phyloP scores from a whole-genome alignment of 768 basidiomycete species.

The Goffeauzyma gilvescens region DNA sequence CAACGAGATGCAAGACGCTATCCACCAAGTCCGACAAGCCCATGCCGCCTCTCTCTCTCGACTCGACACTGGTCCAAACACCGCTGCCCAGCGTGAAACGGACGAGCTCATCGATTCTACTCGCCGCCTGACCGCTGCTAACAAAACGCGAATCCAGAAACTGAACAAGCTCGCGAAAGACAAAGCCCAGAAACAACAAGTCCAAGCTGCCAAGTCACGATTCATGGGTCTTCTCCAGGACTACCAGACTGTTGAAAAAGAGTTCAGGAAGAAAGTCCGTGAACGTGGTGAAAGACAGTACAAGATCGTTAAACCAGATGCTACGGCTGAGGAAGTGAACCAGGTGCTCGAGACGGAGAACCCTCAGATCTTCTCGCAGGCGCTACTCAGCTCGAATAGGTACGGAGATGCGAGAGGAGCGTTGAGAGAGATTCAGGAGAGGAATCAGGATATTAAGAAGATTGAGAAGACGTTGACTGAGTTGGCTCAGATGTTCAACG shows the following conservation, averaged over 20 bases:
- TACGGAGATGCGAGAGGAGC: slow-evolving; percentile 66
- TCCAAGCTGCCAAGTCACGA: slow-evolving; percentile 33
- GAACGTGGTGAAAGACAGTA: slow-evolving; percentile 37
- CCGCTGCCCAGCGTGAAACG: slow-evolving; percentile 19
- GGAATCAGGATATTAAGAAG: slow-evolving; percentile 64
- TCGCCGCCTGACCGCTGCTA: slow-evolving; percentile 29
- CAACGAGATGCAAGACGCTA: slow-evolving; percentile 27
- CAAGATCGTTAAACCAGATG: slow-evolving; percentile 53
- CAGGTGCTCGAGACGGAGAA: slow-evolving; percentile 51
- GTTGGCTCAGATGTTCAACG: slow-evolving; percentile 68
- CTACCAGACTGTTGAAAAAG: slow-evolving; percentile 36
- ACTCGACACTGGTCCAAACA: slow-evolving; percentile 54
- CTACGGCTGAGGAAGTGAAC: slow-evolving; percentile 58
- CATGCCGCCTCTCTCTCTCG: slow-evolving; percentile 24
- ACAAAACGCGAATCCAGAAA: slow-evolving; percentile 33
- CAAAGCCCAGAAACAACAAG: slow-evolving; percentile 30
- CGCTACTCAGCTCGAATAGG: slow-evolving; percentile 56
- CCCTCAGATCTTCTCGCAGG: slow-evolving; percentile 53
- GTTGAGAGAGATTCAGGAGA: slow-evolving; percentile 69
- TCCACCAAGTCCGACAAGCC: slow-evolving; percentile 25
- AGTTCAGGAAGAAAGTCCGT: slow-evolving; percentile 36
- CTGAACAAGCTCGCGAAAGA: slow-evolving; percentile 34
- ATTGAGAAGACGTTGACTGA: slow-evolving; percentile 79
- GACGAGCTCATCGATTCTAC: slow-evolving; percentile 26
- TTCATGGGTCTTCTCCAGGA: slow-evolving; percentile 35